Percentiles rank a stretch among this genome's conserved stretches.
Conservation (phyloP, 2,329 filamentous ascomycete species). For the Fusarium burgessii region DNA sequence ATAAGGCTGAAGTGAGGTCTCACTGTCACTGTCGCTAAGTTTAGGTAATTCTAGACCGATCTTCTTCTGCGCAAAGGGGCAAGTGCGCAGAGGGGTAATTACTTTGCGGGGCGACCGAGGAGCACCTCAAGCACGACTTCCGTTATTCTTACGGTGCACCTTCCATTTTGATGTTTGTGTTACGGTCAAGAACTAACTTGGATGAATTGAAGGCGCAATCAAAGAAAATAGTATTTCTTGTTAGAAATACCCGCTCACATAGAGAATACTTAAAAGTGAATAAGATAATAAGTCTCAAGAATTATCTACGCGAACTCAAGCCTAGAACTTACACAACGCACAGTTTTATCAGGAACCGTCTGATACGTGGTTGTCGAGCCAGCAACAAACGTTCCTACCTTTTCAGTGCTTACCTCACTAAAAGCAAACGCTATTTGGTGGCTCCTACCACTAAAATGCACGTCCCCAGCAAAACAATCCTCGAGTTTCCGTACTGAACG, state of each 20-base stretch:
- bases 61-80: conserved; percentile 39
- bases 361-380: conserved; percentile 21
- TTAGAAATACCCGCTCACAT: not conserved
- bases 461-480: not conserved
- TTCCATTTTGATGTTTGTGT: conserved; percentile 4
- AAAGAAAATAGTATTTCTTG: not conserved
- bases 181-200: not conserved
- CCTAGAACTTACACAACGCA: not conserved
- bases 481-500: conserved; percentile 8
- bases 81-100: conserved; percentile 44
- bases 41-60: conserved; percentile 41
- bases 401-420: conserved; percentile 7
- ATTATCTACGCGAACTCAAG: not conserved
- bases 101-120: conserved; percentile 29
- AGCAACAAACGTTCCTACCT: conserved; percentile 8
- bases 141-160: conserved; percentile 6
- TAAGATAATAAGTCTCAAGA: not conserved
- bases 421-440: not conserved
- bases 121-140: conserved; percentile 3
- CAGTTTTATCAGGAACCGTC: conserved; percentile 10
- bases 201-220: not conserved
- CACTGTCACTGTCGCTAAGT: conserved; percentile 34
- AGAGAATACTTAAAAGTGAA: not conserved
- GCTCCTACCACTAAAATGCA: conserved; percentile 1
- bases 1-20: conserved; percentile 46